phyloP scores from a whole-genome alignment of 1,139 yeast species.

The Blastobotrys persicus region DNA sequence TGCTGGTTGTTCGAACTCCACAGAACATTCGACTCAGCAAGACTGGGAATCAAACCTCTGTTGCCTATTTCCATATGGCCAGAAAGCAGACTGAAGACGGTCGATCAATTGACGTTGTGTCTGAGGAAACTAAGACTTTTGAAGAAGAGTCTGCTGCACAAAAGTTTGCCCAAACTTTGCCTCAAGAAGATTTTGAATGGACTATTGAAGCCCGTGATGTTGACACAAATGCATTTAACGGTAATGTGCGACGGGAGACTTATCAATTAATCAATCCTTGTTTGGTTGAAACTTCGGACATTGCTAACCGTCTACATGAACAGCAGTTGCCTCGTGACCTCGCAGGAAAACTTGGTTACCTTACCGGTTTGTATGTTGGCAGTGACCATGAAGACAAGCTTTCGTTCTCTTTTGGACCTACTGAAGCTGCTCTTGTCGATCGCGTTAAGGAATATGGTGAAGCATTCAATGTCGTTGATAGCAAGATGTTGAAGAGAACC shows the following conservation, averaged over 20 bases:
- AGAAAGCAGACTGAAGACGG: background rate
- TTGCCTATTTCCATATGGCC: constrained; percentile 2
- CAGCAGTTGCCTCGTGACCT: background rate
- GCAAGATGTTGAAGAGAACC: background rate
- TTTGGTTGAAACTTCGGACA: background rate
- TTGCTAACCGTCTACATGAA: constrained; percentile 2
- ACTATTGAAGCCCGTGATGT: constrained; percentile 3
- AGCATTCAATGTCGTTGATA: background rate
- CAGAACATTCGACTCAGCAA: background rate
- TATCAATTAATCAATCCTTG: constrained; percentile 1
- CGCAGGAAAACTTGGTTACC: background rate
- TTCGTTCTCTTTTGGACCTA: no score
- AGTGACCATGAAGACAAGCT: no score
- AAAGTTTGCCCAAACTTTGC: background rate
- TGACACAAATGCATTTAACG: background rate
- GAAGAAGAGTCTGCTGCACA: background rate
- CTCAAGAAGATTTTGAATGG: constrained; percentile 1
- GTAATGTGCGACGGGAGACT: background rate
- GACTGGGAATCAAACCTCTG: no score
- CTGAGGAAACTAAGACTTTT: background rate
- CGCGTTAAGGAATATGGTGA: no score
- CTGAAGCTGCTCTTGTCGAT: no score
- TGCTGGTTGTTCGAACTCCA: background rate
- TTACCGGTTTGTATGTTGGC: no score
- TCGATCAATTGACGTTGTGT: background rate